These are phyloP conservation scores for Ophiocytium majus DNA, from an alignment of 352 stramenopile species.

Conservation along the genomic window DNA sequence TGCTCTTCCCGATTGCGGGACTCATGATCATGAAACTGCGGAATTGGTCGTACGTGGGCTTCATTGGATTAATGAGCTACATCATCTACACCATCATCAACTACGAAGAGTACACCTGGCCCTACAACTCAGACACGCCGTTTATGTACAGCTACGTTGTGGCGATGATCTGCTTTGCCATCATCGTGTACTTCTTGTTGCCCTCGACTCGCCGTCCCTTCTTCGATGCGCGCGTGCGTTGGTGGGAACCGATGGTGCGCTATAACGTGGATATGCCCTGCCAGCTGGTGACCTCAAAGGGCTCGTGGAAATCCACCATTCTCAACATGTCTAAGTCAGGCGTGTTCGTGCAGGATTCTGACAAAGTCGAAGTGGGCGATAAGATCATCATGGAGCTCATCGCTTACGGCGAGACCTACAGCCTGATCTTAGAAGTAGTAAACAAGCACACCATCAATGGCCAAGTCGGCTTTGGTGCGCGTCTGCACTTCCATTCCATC, in stretches of 20 bases:
- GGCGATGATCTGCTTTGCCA: background rate
- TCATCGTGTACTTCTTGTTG: background rate
- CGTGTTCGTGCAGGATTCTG: background rate
- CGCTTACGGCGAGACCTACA: background rate
- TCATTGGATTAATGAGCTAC: background rate
- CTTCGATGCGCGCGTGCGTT: conserved; percentile 2
- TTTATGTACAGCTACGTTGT: conserved; percentile 1
- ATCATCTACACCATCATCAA: conserved; percentile 1
- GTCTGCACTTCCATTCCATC: too few species aligned
- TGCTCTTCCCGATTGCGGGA: background rate
- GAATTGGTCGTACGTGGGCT: background rate
- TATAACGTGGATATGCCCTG: background rate
- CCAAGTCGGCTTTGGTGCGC: background rate
- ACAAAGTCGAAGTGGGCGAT: background rate
- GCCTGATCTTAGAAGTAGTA: background rate
- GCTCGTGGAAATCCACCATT: background rate
- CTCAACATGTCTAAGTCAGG: background rate
- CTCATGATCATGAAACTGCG: background rate
- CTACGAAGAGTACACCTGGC: conserved; percentile 9
- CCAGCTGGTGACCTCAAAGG: background rate
- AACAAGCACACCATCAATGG: background rate
- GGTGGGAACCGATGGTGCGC: conserved; percentile 1
- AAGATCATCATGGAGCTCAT: background rate
- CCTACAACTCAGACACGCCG: background rate
- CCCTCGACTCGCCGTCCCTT: background rate